Evolutionary conservation across 106 monocot species (phyloP).

Genomic region (Chionographis japonica): DNA sequence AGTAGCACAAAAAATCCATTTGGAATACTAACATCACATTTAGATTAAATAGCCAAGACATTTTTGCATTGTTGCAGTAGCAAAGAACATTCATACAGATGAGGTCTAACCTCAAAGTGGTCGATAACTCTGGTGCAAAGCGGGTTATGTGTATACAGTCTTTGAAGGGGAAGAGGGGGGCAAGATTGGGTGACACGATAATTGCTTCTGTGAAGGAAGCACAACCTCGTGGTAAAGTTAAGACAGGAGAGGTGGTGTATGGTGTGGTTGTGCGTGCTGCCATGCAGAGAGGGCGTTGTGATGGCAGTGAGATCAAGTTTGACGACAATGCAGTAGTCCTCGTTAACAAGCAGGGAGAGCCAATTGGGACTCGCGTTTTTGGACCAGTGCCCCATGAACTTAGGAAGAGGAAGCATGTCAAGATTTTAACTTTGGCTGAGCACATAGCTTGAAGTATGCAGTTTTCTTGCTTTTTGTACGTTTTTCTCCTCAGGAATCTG

Average conservation of each 20-base stretch:
- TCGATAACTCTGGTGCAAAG: slow-evolving; percentile 91
- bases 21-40: not conserved
- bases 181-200: slow-evolving; percentile 67
- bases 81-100: slow-evolving; percentile 89
- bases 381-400: slow-evolving; percentile 92
- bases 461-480: not conserved
- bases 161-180: slow-evolving; percentile 70
- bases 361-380: slow-evolving; percentile 77
- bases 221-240: slow-evolving; percentile 80
- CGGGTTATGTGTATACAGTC: slow-evolving; percentile 91
- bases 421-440: slow-evolving; percentile 82
- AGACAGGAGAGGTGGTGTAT: slow-evolving; percentile 84
- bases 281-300: slow-evolving; percentile 76
- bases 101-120: slow-evolving; percentile 88
- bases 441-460: slow-evolving; percentile 60
- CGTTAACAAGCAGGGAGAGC: slow-evolving; percentile 92
- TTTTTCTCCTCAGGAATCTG: not conserved
- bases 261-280: slow-evolving; percentile 89
- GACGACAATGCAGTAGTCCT: slow-evolving; percentile 92
- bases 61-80: slow-evolving; percentile 40
- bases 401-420: slow-evolving; percentile 85
- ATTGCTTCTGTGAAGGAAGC: slow-evolving; percentile 90
- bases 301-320: slow-evolving; percentile 84
- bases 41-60: not conserved
- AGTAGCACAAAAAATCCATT: not conserved